Conservation (phyloP, 768 basidiomycete genomes). For the Podaxis mareebaensis region DNA sequence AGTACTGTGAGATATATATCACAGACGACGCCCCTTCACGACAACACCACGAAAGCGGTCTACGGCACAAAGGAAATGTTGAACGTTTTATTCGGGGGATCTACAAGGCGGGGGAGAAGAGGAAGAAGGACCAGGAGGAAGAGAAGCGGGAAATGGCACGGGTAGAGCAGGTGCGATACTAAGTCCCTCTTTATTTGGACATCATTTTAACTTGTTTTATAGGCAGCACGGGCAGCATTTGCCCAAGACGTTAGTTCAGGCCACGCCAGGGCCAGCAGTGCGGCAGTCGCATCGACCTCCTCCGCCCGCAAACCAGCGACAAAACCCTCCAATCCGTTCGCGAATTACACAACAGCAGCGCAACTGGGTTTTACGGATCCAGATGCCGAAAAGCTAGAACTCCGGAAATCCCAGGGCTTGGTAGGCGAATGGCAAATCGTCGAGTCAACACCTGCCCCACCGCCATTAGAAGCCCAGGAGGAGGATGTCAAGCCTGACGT, state of each 20-base stretch:
- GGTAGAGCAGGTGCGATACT: conserved; percentile 69
- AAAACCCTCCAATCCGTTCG: conserved; percentile 64
- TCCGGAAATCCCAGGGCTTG: conserved; percentile 63
- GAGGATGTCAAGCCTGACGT: conserved; percentile 40
- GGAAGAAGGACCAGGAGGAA: conserved; percentile 81
- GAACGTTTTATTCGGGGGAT: conserved; percentile 90
- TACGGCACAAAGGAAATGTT: conserved; percentile 92
- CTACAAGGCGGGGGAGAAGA: conserved; percentile 91
- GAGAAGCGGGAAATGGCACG: conserved; percentile 85
- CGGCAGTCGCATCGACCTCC: conserved; percentile 35
- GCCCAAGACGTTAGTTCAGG: conserved; percentile 78
- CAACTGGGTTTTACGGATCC: conserved; percentile 82
- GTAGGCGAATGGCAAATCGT: conserved; percentile 82
- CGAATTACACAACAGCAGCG: conserved; percentile 87
- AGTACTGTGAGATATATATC: conserved; percentile 97
- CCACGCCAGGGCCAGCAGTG: conserved; percentile 40
- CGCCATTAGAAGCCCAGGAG: conserved; percentile 20
- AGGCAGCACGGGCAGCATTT: conserved; percentile 83
- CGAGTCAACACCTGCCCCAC: conserved; percentile 26
- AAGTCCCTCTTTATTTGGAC: not conserved
- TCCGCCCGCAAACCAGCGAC: conserved; percentile 40
- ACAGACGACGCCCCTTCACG: conserved; percentile 94
- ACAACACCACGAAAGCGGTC: conserved; percentile 88
- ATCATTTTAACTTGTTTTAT: conserved; percentile 11
- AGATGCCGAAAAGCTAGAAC: conserved; percentile 64